Evolutionary conservation across 2,329 filamentous ascomycete species (phyloP), one percentile per base, ranked within the genome.

Genomic region (Venturia pyrina): DNA sequence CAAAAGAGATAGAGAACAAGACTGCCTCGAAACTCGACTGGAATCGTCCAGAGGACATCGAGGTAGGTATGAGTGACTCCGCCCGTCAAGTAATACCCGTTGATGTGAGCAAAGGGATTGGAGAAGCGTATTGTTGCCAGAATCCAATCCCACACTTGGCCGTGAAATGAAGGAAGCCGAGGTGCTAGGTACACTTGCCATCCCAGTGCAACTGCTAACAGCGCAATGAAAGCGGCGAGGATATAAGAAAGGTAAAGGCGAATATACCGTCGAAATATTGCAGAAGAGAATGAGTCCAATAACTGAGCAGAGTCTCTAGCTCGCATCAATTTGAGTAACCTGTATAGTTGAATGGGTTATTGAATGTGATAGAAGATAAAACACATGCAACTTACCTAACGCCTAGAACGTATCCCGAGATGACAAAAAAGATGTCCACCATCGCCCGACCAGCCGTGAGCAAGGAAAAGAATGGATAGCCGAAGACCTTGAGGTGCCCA

Each of bases 11-110:
- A 87, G 10, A 86, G 77, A 66, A 83, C 78, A 71, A 87, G 79
- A 3, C 82, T 85, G 71, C 81, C 83, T 66, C 82, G 78, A 70
- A 84, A 85, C 71, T 87, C 85, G 57, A 85, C 79, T 3, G 85
- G 84, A 56, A 87, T 86, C 3, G 85, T 86, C 85, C 85, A 87
- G 37, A 87, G 73, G 3, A 43, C 17, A 13, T 37, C 40, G 11
- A 48, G 46, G 46, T 50, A 50, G 2, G 7, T 10, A 24, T 50
- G n/a, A 2, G 46, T 10, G 46, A 50, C 8, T 24, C n/a, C 46
- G 11, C 21, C 46, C n/a, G 11, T 21, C 10, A n/a, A n/a, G 21
- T 50, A 50, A 24, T 50, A 50, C 10, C 46, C 46, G 1, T 50
- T 50, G 46, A 50, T n/a, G 21, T 21, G 46, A 24, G 4, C 46